Evolutionary conservation across 129 eudicot species (phyloP).

Genomic region (Silybum marianum): DNA sequence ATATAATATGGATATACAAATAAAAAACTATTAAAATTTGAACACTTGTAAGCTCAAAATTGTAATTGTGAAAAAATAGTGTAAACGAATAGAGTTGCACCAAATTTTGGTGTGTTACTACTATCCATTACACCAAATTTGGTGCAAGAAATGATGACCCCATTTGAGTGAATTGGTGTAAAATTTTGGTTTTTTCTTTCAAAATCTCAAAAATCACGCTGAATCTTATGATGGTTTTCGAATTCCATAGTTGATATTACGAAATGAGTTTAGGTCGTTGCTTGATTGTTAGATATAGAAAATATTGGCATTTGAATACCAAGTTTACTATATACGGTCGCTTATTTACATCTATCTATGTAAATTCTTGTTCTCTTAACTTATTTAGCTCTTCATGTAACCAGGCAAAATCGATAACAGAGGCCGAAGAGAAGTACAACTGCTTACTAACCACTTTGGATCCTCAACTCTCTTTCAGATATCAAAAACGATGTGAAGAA

Average conservation of each 20-base stretch:
- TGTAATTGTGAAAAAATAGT: background rate
- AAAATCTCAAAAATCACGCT: background rate
- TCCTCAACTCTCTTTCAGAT: slow-evolving; percentile 54
- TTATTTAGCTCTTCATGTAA: slow-evolving; percentile 4
- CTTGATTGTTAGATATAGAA: slow-evolving; percentile 12
- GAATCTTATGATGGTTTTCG: background rate
- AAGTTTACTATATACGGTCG: background rate
- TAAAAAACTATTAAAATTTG: too few relatives aligned
- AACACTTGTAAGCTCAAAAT: background rate
- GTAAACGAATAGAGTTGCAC: too few relatives aligned
- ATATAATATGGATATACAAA: background rate
- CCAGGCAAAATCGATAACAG: slow-evolving; percentile 76
- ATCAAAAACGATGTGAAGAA: slow-evolving; percentile 91
- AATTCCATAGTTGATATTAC: background rate
- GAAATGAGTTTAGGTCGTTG: background rate
- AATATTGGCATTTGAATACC: background rate
- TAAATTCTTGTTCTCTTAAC: background rate
- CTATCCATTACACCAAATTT: background rate
- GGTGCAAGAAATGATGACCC: background rate
- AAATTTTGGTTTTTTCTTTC: background rate
- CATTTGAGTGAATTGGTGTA: background rate
- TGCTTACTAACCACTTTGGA: slow-evolving; percentile 59
- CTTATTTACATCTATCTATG: background rate
- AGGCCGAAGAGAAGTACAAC: slow-evolving; percentile 76
- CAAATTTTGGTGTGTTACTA: too few relatives aligned